Percentiles rank a stretch among this genome's conserved stretches.
These are phyloP conservation scores for Coemansia umbellata DNA, from an alignment of 192 early-diverging fungal species.

Conservation along the genomic window DNA sequence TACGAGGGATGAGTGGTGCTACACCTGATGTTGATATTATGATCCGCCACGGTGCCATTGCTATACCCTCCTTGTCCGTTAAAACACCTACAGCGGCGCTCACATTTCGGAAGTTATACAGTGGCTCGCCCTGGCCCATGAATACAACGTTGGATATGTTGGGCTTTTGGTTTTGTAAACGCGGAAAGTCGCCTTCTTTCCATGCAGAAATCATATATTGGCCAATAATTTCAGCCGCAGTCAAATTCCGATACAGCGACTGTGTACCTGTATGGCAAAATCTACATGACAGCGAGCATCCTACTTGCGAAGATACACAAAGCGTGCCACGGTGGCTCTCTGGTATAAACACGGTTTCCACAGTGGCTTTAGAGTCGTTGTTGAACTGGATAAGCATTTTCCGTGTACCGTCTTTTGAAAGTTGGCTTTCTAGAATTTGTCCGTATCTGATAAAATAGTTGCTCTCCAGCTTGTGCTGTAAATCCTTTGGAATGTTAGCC, in stretches of 20 bases:
- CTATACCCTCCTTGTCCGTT: slow-evolving; percentile 57
- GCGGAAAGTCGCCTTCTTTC: slow-evolving; percentile 60
- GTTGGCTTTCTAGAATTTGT: slow-evolving; percentile 50
- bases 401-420: slow-evolving; percentile 58
- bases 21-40: slow-evolving; percentile 84
- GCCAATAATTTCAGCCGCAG: slow-evolving; percentile 64
- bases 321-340: slow-evolving; percentile 63
- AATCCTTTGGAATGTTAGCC: slow-evolving; percentile 53
- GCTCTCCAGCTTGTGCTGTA: slow-evolving; percentile 51
- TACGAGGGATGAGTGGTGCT: slow-evolving; percentile 72
- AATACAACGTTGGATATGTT: slow-evolving; percentile 80
- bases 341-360: slow-evolving; percentile 80
- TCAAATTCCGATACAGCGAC: slow-evolving; percentile 72
- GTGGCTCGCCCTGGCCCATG: slow-evolving; percentile 92
- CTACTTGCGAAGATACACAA: slow-evolving; percentile 81
- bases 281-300: slow-evolving; percentile 77
- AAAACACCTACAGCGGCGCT: slow-evolving; percentile 57
- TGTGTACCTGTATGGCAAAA: slow-evolving; percentile 94
- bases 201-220: slow-evolving; percentile 66
- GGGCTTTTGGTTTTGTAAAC: slow-evolving; percentile 34
- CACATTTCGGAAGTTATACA: slow-evolving; percentile 76
- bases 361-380: slow-evolving; percentile 53
- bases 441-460: slow-evolving; percentile 58
- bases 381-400: slow-evolving; percentile 61
- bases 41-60: slow-evolving; percentile 69